Percentiles rank a stretch among this genome's conserved stretches.
These are phyloP conservation scores for Cryptococcus sp. DNA, from an alignment of 1,284 basidiomycete genomes.

Conservation along the genomic window DNA sequence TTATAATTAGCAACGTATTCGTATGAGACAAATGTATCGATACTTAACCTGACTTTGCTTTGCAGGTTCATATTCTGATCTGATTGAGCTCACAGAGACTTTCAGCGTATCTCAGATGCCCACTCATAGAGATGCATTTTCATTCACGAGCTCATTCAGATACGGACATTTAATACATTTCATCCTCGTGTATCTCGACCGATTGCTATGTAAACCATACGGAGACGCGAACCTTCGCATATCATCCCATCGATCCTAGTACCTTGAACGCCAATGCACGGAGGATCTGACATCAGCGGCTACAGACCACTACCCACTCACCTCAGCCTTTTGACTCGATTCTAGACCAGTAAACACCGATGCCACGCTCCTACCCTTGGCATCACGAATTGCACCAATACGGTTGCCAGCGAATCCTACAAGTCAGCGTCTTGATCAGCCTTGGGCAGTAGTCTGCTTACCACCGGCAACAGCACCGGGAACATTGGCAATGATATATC, in stretches of 20 bases:
- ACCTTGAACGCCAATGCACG: conserved; percentile 85
- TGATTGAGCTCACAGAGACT: too few relatives aligned
- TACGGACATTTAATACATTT: too few relatives aligned
- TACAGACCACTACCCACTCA: conserved; percentile 41
- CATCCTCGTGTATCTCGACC: too few relatives aligned
- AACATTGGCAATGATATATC: conserved; percentile 83
- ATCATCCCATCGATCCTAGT: conserved; percentile 54
- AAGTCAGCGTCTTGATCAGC: neutral
- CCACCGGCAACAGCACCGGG: conserved; percentile 59
- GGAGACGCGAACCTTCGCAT: too few relatives aligned
- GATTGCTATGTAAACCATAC: too few relatives aligned
- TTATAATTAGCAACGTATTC: too few relatives aligned
- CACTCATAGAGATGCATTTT: too few relatives aligned
- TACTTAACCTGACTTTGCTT: too few relatives aligned
- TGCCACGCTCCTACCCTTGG: conserved; percentile 87
- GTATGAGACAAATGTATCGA: too few relatives aligned
- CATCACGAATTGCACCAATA: conserved; percentile 80
- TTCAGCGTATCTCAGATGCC: too few relatives aligned
- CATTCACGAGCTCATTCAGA: too few relatives aligned
- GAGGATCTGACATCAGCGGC: conserved; percentile 56
- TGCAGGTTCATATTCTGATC: too few relatives aligned
- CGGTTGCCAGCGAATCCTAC: conserved; percentile 76
- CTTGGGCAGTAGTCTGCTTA: conserved; percentile 21
- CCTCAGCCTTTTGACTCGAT: conserved; percentile 79
- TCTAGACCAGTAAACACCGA: conserved; percentile 81